Evolutionary conservation across 768 basidiomycete species (phyloP).

Genomic region (Boletus fagicola): DNA sequence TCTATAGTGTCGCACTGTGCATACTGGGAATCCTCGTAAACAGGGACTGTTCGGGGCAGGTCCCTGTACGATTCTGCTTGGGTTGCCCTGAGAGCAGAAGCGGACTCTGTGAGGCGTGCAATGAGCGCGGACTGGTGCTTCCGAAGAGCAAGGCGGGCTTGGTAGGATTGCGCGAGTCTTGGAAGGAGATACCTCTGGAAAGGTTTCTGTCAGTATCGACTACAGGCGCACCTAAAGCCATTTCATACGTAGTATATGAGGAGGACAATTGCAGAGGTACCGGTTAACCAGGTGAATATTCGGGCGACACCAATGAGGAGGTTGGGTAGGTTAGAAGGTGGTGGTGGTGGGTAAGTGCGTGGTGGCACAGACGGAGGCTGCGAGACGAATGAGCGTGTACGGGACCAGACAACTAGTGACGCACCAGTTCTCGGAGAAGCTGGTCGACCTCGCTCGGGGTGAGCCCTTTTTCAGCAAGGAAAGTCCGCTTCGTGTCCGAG

Average conservation of each 20-base stretch:
- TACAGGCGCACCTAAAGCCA: background rate
- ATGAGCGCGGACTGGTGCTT: constrained; percentile 60
- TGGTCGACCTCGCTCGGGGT: constrained; percentile 56
- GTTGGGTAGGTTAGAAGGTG: constrained; percentile 66
- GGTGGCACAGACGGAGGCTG: constrained; percentile 58
- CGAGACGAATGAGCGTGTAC: constrained; percentile 7
- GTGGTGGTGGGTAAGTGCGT: constrained; percentile 66
- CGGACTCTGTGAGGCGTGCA: constrained; percentile 50
- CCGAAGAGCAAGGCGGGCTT: constrained; percentile 61
- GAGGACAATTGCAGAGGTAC: constrained; percentile 56
- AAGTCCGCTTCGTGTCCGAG: constrained; percentile 51
- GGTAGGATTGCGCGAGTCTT: constrained; percentile 53
- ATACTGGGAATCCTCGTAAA: constrained; percentile 48
- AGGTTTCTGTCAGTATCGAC: constrained; percentile 7
- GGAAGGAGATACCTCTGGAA: constrained; percentile 67
- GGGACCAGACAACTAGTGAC: constrained; percentile 17
- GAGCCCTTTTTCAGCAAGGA: constrained; percentile 71
- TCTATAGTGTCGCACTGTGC: constrained; percentile 46
- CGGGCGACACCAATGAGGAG: constrained; percentile 62
- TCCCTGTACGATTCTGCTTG: constrained; percentile 56
- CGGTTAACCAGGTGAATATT: constrained; percentile 63
- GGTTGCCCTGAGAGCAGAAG: constrained; percentile 51
- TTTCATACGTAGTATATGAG: constrained; percentile 64
- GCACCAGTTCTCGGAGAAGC: constrained; percentile 56
- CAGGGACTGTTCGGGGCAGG: constrained; percentile 53